Percentiles rank a stretch among this genome's conserved stretches.
Evolutionary conservation across 345 rosid genomes (phyloP).

Genomic region (Eucalyptus melliodora): DNA sequence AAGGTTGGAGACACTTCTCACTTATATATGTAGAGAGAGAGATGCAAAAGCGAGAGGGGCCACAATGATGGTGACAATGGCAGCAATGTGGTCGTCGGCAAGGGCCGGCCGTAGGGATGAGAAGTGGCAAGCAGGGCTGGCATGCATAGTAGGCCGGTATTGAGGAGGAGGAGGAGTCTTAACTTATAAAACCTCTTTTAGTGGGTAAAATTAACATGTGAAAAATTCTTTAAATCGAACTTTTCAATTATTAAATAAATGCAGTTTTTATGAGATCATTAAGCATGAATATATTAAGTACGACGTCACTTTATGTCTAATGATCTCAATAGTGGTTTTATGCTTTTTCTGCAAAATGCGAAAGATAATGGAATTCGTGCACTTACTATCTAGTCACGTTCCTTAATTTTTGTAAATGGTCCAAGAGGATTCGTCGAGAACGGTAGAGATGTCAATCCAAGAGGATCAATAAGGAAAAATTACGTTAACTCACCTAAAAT

Average conservation of each 20-base stretch:
- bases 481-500: background rate
- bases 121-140: background rate
- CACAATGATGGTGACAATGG: background rate
- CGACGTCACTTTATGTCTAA: background rate
- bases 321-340: background rate
- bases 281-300: background rate
- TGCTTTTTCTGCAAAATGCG: background rate
- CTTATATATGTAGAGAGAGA: background rate
- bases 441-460: background rate
- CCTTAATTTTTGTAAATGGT: background rate
- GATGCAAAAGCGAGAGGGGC: background rate
- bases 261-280: background rate
- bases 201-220: background rate
- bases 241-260: background rate
- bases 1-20: background rate
- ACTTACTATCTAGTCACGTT: background rate
- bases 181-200: background rate
- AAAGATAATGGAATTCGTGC: background rate
- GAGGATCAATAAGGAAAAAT: background rate
- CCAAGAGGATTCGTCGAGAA: background rate
- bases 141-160: background rate
- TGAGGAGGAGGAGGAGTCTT: background rate
- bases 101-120: background rate
- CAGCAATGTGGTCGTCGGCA: fast-evolving
- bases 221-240: background rate